Base-by-base conservation (phyloP, 805 yeast species). In the Torulaspora franciscae region DNA sequence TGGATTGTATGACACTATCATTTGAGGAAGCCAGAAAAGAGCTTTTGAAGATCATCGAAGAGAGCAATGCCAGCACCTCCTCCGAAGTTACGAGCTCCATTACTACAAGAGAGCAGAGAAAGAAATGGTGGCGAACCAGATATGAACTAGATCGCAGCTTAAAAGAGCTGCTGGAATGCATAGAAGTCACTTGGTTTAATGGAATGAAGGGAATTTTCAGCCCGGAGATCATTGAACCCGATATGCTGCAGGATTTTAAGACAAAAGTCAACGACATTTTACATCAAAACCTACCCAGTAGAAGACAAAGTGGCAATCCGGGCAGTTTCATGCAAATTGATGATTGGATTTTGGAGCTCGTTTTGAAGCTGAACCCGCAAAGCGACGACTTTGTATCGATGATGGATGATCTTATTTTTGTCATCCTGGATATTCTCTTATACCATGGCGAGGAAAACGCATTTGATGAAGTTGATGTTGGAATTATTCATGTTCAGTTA, bases 41-140 rank as follows among this genome's bases (percentile, higher is more conserved):
- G 40, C 59, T 85, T 33, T 56, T 66, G 3, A 49, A 57, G 0
- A 81, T 90, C 6, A 81, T 89, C 17, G 51, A 61, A 0, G 71
- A 72, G 42, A 88, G 91, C 59, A 80, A 85, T 51, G 54, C 61
- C 3, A 76, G 87, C 0, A 82, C 91, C 0, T 72, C 75, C 15
- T 47, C 64, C 0, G 77, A 74, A 27, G 71, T 76, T 1, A 80
- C 88, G 0, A 68, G 77, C 0, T 58, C 55, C 1, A 76, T 85
- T 1, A 68, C 59, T 3, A 73, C 87, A 0, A 71, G 74, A 36
- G 82, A 79, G 33, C 83, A 81, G 25, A 71, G 88, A 40, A 74
- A 72, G 37, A 51, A 67, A 6, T 91, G 97, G 96, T 93, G 97
- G 95, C 71, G 72, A 32, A 67, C 68, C 24, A 68, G 97, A 39